Evolutionary conservation across 2,329 filamentous ascomycete genomes (phyloP).

Genomic region (Hypoxylon sp.): DNA sequence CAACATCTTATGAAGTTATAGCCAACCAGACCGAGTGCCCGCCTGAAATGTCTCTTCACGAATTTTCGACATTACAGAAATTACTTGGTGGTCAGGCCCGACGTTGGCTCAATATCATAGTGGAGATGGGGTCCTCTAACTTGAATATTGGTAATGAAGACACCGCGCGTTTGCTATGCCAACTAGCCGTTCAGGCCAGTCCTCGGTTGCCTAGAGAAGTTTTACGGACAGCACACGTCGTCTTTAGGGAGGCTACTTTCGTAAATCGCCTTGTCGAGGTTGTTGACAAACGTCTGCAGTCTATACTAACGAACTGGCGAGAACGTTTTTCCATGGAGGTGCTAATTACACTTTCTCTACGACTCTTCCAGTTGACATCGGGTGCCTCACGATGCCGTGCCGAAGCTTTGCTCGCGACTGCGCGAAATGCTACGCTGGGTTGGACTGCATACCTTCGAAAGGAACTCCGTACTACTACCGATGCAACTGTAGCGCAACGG

Average conservation of each 20-base stretch:
- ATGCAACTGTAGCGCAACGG: conserved; percentile 50
- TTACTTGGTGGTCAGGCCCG: conserved; percentile 55
- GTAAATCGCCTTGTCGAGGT: conserved; percentile 57
- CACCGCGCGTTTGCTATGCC: conserved; percentile 58
- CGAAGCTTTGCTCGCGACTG: conserved; percentile 49
- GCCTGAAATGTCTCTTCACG: conserved; percentile 55
- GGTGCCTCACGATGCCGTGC: conserved; percentile 25
- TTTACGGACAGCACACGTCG: conserved; percentile 57
- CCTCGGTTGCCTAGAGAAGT: conserved; percentile 49
- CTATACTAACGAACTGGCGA: conserved; percentile 64
- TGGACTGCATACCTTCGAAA: conserved; percentile 60
- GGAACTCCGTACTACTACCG: conserved; percentile 52
- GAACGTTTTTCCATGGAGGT: conserved; percentile 67
- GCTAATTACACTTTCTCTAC: conserved; percentile 60
- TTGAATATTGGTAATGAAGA: conserved; percentile 68
- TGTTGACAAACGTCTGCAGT: conserved; percentile 53
- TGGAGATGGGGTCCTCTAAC: conserved; percentile 60
- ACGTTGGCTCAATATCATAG: conserved; percentile 60
- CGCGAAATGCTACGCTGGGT: conserved; percentile 52
- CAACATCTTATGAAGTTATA: conserved; percentile 63
- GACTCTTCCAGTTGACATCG: conserved; percentile 44
- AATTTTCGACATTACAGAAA: conserved; percentile 62
- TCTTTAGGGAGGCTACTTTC: conserved; percentile 60
- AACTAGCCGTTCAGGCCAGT: conserved; percentile 65
- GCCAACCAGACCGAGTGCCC: conserved; percentile 61